A percentile compares a stretch with the other conserved stretches of the same genome.
Evolutionary conservation across 352 stramenopile genomes (phyloP).

Genomic region (Pythium dissotocum): DNA sequence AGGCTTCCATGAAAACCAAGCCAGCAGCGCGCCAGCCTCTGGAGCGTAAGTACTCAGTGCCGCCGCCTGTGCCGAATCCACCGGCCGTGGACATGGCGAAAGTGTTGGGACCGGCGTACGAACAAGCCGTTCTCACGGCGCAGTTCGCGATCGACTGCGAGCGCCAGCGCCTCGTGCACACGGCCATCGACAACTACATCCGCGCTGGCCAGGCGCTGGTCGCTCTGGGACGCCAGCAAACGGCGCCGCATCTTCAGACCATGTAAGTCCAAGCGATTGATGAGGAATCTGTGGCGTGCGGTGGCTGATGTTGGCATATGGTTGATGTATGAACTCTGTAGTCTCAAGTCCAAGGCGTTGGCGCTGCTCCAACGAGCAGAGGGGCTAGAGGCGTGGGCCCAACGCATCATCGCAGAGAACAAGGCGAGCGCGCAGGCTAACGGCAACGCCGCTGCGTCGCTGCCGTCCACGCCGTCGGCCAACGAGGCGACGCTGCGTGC

Average conservation of each 20-base stretch:
- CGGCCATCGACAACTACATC: conserved; percentile 76
- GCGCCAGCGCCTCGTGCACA: conserved; percentile 55
- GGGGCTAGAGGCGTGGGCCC: conserved; percentile 63
- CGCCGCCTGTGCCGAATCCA: conserved; percentile 7
- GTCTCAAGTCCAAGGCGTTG: conserved; percentile 77
- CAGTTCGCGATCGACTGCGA: conserved; percentile 75
- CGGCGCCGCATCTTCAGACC: conserved; percentile 62
- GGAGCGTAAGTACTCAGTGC: not conserved
- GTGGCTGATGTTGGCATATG: not conserved
- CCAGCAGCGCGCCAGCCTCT: not conserved
- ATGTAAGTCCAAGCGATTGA: conserved; percentile 35
- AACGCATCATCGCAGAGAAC: conserved; percentile 38
- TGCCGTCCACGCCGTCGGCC: not conserved
- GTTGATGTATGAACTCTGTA: conserved; percentile 13
- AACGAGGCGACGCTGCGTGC: conserved; percentile 37
- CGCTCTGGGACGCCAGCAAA: conserved; percentile 60
- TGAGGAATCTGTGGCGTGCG: not conserved
- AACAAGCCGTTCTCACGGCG: conserved; percentile 56
- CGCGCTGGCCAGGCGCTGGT: conserved; percentile 66
- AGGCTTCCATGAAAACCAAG: not conserved
- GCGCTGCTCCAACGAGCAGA: conserved; percentile 75
- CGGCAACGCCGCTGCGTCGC: not conserved
- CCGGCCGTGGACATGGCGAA: conserved; percentile 35
- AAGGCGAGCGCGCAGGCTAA: conserved; percentile 1
- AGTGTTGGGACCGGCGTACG: conserved; percentile 60